Base-by-base conservation (phyloP, 495 filamentous ascomycete genomes). In the Bacidia gigantensis region DNA sequence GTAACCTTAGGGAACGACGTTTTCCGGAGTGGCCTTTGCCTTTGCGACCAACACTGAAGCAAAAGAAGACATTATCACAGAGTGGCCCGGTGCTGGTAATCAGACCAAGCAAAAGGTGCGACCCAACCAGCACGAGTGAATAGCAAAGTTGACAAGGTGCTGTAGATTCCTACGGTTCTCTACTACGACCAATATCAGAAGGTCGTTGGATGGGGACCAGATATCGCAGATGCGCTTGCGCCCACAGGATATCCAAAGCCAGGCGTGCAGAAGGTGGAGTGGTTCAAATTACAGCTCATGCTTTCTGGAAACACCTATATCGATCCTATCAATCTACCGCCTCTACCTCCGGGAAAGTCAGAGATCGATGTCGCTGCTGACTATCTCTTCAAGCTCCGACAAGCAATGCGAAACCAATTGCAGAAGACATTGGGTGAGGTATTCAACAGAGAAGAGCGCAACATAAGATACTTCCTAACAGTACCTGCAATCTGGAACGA, bases 131-230 rank as follows among this genome's bases (percentile, higher is more conserved):
- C 9, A 14, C 20, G 0, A 20, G n/a, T 48, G 18, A 17, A 20
- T 3, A 51, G 11, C 21, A 11, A 17, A 43, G 20, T 29, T 7
- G 18, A 23, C 24, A 14, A 21, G 10, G 3, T 20, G 20, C 3
- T 24, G 2, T 62, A 86, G 83, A 87, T 87, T 54, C 83, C 83
- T 12, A 87, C 83, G 10, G 83, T 87, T 23, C 75, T 87, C 46
- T 87, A 87, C 66, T 87, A 87, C 58, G 83, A 87, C 60, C 82
- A 86, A 63, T 83, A 86, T 64, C 83, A 87, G 62, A 84, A 87
- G 59, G 83, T 87, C 26, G 83, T 87, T 10, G 83, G 83, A 20
- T 87, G 83, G 83, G 83, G 83, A 41, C 83, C 83, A 5, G 83
- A 87, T 65, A 87, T 87, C 54, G 81, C 83, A 25, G 83, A 87